Evolutionary conservation across 257 asterid species (phyloP), one percentile per base, ranked within the genome.

Genomic region (Coffea eugenioides): DNA sequence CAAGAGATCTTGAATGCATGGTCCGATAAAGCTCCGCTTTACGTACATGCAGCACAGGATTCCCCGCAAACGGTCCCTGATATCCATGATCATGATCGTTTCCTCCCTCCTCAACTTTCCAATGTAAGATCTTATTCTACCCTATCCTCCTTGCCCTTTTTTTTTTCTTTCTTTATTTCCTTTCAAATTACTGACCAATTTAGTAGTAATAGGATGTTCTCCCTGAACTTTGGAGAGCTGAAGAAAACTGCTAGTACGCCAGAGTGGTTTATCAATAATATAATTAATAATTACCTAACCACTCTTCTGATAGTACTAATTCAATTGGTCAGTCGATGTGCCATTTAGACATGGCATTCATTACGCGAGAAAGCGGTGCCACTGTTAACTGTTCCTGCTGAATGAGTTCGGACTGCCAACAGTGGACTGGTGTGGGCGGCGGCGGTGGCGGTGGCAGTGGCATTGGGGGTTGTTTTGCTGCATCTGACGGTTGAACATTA

Each of bases 1-100:
- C 88, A 95, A 67, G 95, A 89, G 85, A 92, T 95, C 71, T 52
- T 95, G 88, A 90, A 88, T 68, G 97, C 97, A 20, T 95, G 98
- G 98, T 90, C 98, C 1, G 89, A 94, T 77, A 90, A 90, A 81
- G 95, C 95, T 5, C 86, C 98, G 2, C 90, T 95, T 6, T 95
- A 84, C 15, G 77, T 95, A 23, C 91, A 88, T 7, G 66, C 88
- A 6, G 89, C 71, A 14, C 79, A 6, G 69, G 90, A 84, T 4
- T 76, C 73, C 39, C 88, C 93, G 0, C 97, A 90, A 79, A 87
- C 85, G 34, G 98, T 95, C 27, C 98, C 98, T 4, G 94, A 95
- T 80, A 59, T 91, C 31, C 83, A 84, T 73, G 87, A 84, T 69
- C 84, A 84, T 70, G 87, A 84, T 69, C 84, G 87, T 3, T 84